phyloP scores from a whole-genome alignment of 2,329 filamentous ascomycete genomes.

The Bipolaris zeicola region DNA sequence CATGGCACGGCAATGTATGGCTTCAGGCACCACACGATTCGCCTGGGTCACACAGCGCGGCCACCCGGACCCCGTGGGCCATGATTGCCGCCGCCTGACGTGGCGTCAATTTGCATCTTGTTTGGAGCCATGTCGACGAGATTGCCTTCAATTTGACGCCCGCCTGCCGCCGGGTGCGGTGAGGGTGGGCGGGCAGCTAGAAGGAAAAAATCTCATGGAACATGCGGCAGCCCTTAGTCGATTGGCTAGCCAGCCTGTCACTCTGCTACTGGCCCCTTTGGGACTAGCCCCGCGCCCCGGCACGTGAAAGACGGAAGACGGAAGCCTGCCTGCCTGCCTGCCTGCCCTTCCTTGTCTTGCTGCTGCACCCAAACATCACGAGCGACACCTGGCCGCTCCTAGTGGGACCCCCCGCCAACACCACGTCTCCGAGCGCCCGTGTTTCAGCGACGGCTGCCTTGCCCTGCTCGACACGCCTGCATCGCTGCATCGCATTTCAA shows the following conservation, averaged over 20 bases:
- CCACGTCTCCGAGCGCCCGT: not conserved
- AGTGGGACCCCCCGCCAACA: not conserved
- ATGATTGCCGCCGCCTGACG: slow-evolving; percentile 3
- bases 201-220: slow-evolving; percentile 1
- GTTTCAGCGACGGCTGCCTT: not conserved
- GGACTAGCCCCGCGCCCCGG: not conserved
- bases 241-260: slow-evolving; percentile 4
- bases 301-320: not conserved
- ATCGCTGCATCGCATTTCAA: not conserved
- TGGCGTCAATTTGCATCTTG: slow-evolving; percentile 7
- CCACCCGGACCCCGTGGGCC: slow-evolving; percentile 2
- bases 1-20: not conserved
- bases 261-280: not conserved
- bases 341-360: not conserved
- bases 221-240: not conserved
- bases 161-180: slow-evolving; percentile 9
- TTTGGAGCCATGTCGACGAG: not conserved
- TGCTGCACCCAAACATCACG: not conserved
- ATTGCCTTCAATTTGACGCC: slow-evolving; percentile 1
- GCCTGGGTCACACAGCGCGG: slow-evolving; percentile 6
- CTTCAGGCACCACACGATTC: slow-evolving; percentile 12
- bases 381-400: not conserved
- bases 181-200: slow-evolving; percentile 1
- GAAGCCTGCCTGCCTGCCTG: no score
- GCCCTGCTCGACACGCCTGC: not conserved